Evolutionary conservation across 2,329 filamentous ascomycete species (phyloP).

Genomic region (Gnomoniopsis smithogilvyi): DNA sequence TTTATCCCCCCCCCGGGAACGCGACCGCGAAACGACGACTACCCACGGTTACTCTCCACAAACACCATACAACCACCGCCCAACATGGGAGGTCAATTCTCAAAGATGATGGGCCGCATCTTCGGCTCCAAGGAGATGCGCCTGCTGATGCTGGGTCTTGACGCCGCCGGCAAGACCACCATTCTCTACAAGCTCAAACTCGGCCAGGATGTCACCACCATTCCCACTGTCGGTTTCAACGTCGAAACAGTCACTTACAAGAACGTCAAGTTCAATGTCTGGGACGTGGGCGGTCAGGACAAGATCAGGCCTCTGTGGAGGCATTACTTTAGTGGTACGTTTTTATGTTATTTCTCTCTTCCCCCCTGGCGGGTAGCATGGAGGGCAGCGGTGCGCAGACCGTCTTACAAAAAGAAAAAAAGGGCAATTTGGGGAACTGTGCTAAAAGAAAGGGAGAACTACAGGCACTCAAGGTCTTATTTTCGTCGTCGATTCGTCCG

Average conservation of each 20-base stretch:
- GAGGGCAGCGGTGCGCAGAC: no score
- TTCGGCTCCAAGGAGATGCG: conserved; percentile 99
- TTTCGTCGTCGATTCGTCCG: conserved; percentile 96
- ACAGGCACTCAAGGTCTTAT: conserved; percentile 93
- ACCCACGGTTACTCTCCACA: no score
- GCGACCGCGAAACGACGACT: no score
- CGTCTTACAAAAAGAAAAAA: no score
- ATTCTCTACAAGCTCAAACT: conserved; percentile 99
- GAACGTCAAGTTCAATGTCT: conserved; percentile 99
- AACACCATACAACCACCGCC: no score
- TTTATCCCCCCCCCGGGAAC: no score
- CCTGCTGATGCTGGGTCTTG: conserved; percentile 94
- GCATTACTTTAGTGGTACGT: conserved; percentile 83
- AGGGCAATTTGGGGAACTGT: no score
- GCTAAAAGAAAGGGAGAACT: no score
- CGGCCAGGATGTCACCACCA: conserved; percentile 96
- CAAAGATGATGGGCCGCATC: conserved; percentile 97
- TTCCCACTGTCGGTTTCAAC: conserved; percentile 98
- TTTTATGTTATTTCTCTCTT: no score
- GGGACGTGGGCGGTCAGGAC: conserved; percentile 98
- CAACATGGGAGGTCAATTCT: conserved; percentile 89
- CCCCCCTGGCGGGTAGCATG: no score
- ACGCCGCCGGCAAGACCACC: conserved; percentile 98
- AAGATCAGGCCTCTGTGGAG: conserved; percentile 97
- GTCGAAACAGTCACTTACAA: conserved; percentile 99